These are phyloP conservation scores for Logfia minima DNA, from an alignment of 129 eudicot genomes.

Conservation along the genomic window DNA sequence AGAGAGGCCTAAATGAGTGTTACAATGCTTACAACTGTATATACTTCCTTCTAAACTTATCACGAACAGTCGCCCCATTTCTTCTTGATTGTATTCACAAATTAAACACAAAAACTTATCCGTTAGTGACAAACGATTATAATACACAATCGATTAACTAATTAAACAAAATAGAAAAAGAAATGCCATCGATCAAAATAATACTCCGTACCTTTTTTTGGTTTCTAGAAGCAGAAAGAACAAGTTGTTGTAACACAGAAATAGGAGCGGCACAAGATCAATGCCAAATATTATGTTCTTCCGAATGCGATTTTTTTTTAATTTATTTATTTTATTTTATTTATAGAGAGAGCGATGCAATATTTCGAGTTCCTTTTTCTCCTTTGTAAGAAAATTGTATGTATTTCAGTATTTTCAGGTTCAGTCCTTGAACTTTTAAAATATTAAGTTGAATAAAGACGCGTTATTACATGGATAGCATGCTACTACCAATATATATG, in stretches of 20 bases:
- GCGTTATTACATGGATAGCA: too few relatives aligned
- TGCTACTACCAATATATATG: too few relatives aligned
- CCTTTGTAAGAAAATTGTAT: too few relatives aligned
- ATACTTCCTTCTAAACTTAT: constrained; percentile 48
- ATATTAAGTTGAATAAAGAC: too few relatives aligned
- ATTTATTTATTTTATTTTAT: too few relatives aligned
- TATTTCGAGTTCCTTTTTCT: too few relatives aligned
- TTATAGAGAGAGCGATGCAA: too few relatives aligned
- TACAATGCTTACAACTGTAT: constrained; percentile 62
- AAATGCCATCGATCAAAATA: neutral
- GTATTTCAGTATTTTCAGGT: neutral
- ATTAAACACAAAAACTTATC: neutral
- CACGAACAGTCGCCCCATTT: constrained; percentile 63
- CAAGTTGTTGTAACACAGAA: neutral
- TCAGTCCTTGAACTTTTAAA: neutral
- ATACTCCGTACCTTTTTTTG: neutral
- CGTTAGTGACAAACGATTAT: neutral
- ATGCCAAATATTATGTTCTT: neutral
- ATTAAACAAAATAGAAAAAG: neutral
- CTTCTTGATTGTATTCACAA: neutral
- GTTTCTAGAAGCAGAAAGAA: neutral
- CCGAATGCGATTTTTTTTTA: neutral
- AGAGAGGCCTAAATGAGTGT: constrained; percentile 50
- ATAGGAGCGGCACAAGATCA: neutral
- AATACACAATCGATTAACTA: neutral